Evolutionary conservation across 1,139 yeast genomes (phyloP).

Genomic region (Kurtzmaniella quercitrusa): DNA sequence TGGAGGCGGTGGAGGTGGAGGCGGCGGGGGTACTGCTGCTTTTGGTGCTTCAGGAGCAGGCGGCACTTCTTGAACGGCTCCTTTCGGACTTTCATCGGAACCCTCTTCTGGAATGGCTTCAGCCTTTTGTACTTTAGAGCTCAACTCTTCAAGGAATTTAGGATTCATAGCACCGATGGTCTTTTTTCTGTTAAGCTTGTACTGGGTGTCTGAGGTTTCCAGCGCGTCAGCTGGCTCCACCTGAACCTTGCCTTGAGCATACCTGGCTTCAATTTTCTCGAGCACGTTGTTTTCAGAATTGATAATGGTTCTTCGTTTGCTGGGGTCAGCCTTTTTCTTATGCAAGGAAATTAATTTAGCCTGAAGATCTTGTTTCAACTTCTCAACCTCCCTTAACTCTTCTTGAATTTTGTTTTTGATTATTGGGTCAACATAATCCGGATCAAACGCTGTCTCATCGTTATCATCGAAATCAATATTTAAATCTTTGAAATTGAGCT

Average conservation of each 20-base stretch:
- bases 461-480: conserved; percentile 47
- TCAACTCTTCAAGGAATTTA: conserved; percentile 53
- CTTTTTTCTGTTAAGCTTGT: conserved; percentile 28
- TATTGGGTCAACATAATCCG: conserved; percentile 28
- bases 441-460: conserved; percentile 13
- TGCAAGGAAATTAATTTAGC: conserved; percentile 25
- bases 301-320: conserved; percentile 6
- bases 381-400: conserved; percentile 45
- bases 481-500: conserved; percentile 55
- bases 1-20: conserved; percentile 18
- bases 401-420: conserved; percentile 35
- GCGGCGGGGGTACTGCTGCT: conserved; percentile 9
- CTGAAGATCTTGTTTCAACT: conserved; percentile 39
- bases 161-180: conserved; percentile 46
- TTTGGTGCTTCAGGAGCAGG: conserved; percentile 5
- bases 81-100: conserved; percentile 6
- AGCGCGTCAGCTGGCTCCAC: conserved; percentile 11
- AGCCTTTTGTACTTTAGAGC: conserved; percentile 43
- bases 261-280: conserved; percentile 44
- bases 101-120: conserved; percentile 26
- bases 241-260: conserved; percentile 42
- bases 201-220: conserved; percentile 12
- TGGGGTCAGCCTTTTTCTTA: conserved; percentile 7
- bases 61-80: conserved; percentile 5
- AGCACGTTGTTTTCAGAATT: conserved; percentile 11